Evolutionary conservation across 2,329 filamentous ascomycete species (phyloP), one percentile per base, ranked within the genome.

Genomic region (Metarhizium rileyi): DNA sequence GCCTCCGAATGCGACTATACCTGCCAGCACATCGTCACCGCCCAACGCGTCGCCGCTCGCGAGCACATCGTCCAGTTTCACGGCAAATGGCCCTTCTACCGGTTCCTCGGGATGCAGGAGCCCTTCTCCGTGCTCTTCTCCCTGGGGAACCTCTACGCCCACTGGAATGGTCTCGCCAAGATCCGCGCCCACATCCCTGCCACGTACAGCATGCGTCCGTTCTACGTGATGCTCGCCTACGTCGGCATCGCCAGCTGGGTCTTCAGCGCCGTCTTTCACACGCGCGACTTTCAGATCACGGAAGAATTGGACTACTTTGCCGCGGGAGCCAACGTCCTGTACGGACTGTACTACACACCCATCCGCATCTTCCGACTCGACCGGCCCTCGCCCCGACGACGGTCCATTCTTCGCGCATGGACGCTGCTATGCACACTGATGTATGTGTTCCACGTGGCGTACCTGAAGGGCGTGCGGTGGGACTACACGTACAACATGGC

Each of bases 401-500:
- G 63, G 41, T 57, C 74, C 67, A 46, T 88, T 45, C 73, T 93
- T 49, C 75, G 86, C 44, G 63, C 80, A 22, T 97, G 90, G 91
- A 90, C 88, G 1, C 61, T 75, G 12, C 56, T 87, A 7, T 98
- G 93, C 64, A 64, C 80, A 25, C 55, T 69, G 14, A 69, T 95
- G 47, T 98, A 95, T 66, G 62, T 75, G 25, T 71, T 78, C 49
- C 93, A 98, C 64, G 81, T 96, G 44, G 77, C 73, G 43, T 98
- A 95, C 66, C 75, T 98, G 49, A 88, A 85, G 62, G 80, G 89
- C 57, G 87, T 90, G 74, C 74, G 76, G 18, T 98, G 93, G 87
- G 87, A 97, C 67, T 98, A 98, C 66, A 86, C 85, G 5, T 98
- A 98, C 71, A 98, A 98, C 65, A 97, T 98, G 90, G 82, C 86